phyloP scores from a whole-genome alignment of 345 rosid genomes.

The Cardiospermum halicacabum region DNA sequence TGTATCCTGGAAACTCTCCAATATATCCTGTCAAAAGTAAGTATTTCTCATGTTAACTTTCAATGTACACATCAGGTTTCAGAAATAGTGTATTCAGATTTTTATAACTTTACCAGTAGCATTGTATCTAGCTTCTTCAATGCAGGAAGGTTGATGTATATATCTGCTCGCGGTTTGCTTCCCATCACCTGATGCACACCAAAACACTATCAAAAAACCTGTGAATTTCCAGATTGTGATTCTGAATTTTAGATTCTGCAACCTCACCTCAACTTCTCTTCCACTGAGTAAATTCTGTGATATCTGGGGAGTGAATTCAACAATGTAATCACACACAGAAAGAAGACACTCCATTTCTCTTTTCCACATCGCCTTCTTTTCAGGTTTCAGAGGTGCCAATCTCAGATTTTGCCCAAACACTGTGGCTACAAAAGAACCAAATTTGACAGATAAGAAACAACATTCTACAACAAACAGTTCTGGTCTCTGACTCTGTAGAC shows the following conservation, averaged over 20 bases:
- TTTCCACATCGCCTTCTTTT: slow-evolving; percentile 79
- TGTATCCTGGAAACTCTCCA: slow-evolving; percentile 67
- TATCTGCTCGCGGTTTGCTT: slow-evolving; percentile 66
- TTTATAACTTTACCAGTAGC: slow-evolving; percentile 57
- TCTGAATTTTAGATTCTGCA: background rate
- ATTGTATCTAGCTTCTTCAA: slow-evolving; percentile 73
- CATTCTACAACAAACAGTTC: background rate
- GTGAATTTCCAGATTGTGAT: background rate
- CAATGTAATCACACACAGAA: slow-evolving; percentile 77
- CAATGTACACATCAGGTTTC: background rate
- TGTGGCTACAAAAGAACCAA: slow-evolving; percentile 51
- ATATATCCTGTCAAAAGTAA: slow-evolving; percentile 59
- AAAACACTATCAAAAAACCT: slow-evolving; percentile 1
- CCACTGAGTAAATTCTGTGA: slow-evolving; percentile 56
- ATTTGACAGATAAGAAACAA: background rate
- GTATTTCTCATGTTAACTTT: background rate
- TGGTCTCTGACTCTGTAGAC: background rate
- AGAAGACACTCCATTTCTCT: slow-evolving; percentile 91
- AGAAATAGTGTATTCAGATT: background rate
- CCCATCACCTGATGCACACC: slow-evolving; percentile 61
- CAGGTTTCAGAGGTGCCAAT: slow-evolving; percentile 73
- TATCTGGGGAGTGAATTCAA: slow-evolving; percentile 52
- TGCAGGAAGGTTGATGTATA: slow-evolving; percentile 84
- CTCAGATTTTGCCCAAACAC: slow-evolving; percentile 84
- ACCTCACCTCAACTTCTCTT: slow-evolving; percentile 58